phyloP scores from a whole-genome alignment of 331 rosid genomes.

The Cydonia oblonga region DNA sequence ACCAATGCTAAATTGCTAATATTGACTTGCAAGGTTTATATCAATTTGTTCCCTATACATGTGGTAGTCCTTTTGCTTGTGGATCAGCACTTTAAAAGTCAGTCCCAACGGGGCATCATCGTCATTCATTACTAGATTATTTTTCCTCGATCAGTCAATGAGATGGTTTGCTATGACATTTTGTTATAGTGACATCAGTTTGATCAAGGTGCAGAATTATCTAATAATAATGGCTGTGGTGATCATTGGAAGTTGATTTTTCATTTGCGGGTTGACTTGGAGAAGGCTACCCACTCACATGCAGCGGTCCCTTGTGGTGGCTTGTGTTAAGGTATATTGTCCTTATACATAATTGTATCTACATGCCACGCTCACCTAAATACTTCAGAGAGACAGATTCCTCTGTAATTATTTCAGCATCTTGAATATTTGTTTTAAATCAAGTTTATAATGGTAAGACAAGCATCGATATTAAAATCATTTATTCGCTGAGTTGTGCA shows the following conservation, averaged over 20 bases:
- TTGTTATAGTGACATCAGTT: neutral
- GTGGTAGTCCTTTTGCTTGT: conserved; percentile 3
- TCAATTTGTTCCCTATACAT: neutral
- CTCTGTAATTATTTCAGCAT: neutral
- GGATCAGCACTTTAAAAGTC: conserved; percentile 9
- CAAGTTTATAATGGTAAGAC: neutral
- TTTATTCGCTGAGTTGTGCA: too few species aligned
- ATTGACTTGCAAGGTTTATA: neutral
- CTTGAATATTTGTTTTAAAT: neutral
- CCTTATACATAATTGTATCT: neutral
- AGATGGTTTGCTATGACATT: neutral
- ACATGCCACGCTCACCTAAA: neutral
- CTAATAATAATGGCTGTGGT: neutral
- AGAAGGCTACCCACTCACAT: neutral
- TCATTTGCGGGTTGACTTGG: conserved; percentile 1
- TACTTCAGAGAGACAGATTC: neutral
- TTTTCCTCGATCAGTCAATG: neutral
- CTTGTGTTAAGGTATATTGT: neutral
- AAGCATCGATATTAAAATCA: too few species aligned
- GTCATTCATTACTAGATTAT: neutral
- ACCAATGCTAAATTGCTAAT: neutral
- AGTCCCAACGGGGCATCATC: neutral
- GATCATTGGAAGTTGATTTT: conserved; percentile 4
- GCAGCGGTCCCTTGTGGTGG: neutral
- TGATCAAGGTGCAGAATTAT: neutral